A percentile compares a stretch with the other conserved stretches of the same genome.
Evolutionary conservation across 2,329 filamentous ascomycete species (phyloP).

Genomic region (Lachnellula willkommii): DNA sequence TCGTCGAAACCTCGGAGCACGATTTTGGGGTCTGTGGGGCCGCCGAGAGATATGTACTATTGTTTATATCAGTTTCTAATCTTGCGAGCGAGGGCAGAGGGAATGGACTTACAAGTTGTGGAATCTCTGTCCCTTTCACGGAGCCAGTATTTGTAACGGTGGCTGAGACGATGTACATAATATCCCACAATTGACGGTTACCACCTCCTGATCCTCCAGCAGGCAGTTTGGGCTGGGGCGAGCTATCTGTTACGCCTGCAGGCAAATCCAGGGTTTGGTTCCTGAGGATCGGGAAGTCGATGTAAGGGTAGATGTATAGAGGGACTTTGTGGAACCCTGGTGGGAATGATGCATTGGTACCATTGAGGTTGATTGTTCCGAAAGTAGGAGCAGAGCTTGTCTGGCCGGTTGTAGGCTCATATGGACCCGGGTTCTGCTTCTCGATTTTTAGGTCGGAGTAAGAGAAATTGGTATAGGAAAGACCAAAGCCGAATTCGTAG

Average conservation of each 20-base stretch:
- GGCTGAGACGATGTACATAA: conserved; percentile 47
- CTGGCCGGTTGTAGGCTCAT: conserved; percentile 51
- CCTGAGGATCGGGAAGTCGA: conserved; percentile 39
- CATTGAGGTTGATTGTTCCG: conserved; percentile 55
- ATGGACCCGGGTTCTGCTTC: conserved; percentile 21
- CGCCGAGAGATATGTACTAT: conserved; percentile 74
- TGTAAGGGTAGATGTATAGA: conserved; percentile 50
- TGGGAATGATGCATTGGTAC: conserved; percentile 63
- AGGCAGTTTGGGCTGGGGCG: conserved; percentile 39
- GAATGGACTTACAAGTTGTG: conserved; percentile 40
- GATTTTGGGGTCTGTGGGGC: conserved; percentile 60
- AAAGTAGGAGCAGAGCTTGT: conserved; percentile 60
- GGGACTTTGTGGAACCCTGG: conserved; percentile 40
- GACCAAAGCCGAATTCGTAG: conserved; percentile 76
- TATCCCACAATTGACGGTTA: conserved; percentile 49
- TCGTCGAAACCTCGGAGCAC: conserved; percentile 79
- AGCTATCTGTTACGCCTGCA: conserved; percentile 37
- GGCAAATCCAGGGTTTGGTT: conserved; percentile 29
- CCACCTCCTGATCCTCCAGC: conserved; percentile 50
- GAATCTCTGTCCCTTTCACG: conserved; percentile 49
- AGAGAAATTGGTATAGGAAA: conserved; percentile 73
- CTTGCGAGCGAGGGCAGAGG: conserved; percentile 37
- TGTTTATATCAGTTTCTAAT: conserved; percentile 14
- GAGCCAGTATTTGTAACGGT: conserved; percentile 53
- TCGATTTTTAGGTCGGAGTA: conserved; percentile 58